Percentiles rank a stretch among this genome's conserved stretches.
These are phyloP conservation scores for Pichia sp. DNA, from an alignment of 1,139 yeast species.

Conservation along the genomic window DNA sequence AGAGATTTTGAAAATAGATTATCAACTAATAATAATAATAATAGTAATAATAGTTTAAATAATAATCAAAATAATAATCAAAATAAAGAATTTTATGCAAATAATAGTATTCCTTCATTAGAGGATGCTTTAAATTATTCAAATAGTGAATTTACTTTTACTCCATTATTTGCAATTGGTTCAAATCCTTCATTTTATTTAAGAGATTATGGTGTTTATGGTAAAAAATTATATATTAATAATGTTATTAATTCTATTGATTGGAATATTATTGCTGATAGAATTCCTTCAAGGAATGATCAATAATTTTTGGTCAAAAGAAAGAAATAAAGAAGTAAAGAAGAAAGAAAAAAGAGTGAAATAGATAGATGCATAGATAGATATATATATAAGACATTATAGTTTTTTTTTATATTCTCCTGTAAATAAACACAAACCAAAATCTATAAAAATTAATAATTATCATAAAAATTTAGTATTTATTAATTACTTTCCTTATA, in stretches of 20 bases:
- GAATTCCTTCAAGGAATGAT: slow-evolving; percentile 32
- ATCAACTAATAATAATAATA: slow-evolving; percentile 3
- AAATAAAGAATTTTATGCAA: slow-evolving; percentile 3
- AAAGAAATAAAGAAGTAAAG: background rate
- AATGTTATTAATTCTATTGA: slow-evolving; percentile 68
- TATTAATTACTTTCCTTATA: no score
- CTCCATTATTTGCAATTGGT: slow-evolving; percentile 65
- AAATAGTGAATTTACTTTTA: slow-evolving; percentile 32
- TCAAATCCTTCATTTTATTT: slow-evolving; percentile 65
- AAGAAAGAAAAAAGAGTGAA: no score
- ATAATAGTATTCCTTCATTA: slow-evolving; percentile 24
- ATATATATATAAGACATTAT: no score
- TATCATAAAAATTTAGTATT: no score
- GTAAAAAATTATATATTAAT: slow-evolving; percentile 60
- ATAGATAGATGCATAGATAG: no score
- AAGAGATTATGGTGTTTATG: slow-evolving; percentile 70
- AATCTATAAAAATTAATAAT: no score
- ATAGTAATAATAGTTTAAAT: background rate
- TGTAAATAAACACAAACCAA: no score
- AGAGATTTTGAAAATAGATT: slow-evolving; percentile 21
- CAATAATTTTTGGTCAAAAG: no score
- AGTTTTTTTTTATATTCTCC: no score
- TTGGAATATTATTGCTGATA: slow-evolving; percentile 57
- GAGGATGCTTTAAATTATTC: slow-evolving; percentile 31
- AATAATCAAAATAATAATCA: no score